phyloP scores from a whole-genome alignment of 1,139 yeast genomes.

The Taphrina betulina region DNA sequence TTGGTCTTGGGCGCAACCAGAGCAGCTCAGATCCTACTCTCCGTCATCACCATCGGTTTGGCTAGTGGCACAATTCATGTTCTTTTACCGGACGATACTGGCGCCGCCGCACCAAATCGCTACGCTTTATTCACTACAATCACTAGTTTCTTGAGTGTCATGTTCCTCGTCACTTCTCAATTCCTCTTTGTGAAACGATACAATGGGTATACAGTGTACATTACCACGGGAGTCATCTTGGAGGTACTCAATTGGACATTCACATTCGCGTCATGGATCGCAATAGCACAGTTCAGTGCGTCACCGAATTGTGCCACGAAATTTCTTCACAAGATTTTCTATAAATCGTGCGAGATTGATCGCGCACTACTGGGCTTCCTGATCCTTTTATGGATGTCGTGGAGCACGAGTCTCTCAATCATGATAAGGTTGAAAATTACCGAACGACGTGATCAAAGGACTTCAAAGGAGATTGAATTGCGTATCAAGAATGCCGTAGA shows the following conservation, averaged over 20 bases:
- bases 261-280: conserved; percentile 19
- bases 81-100: neutral
- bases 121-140: conserved; percentile 17
- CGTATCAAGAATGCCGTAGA: conserved; percentile 28
- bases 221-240: conserved; percentile 21
- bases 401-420: conserved; percentile 15
- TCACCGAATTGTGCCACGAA: conserved; percentile 3
- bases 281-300: conserved; percentile 22
- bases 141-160: conserved; percentile 4
- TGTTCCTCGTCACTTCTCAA: conserved; percentile 23
- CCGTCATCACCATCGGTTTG: conserved; percentile 20
- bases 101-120: conserved; percentile 19
- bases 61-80: conserved; percentile 13
- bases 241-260: conserved; percentile 22
- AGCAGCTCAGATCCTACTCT: conserved; percentile 10
- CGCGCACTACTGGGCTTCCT: conserved; percentile 15
- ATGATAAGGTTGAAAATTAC: conserved; percentile 15
- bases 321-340: neutral
- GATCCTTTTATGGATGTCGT: conserved; percentile 19
- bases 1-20: conserved; percentile 20
- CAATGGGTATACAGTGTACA: conserved; percentile 21
- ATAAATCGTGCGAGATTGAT: conserved; percentile 10
- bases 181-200: conserved; percentile 24
- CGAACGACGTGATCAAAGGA: conserved; percentile 8
- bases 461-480: conserved; percentile 27